A percentile compares a stretch with the other conserved stretches of the same genome.
Evolutionary conservation across 2,329 filamentous ascomycete species (phyloP).

Genomic region (Hypoxylon sp.): DNA sequence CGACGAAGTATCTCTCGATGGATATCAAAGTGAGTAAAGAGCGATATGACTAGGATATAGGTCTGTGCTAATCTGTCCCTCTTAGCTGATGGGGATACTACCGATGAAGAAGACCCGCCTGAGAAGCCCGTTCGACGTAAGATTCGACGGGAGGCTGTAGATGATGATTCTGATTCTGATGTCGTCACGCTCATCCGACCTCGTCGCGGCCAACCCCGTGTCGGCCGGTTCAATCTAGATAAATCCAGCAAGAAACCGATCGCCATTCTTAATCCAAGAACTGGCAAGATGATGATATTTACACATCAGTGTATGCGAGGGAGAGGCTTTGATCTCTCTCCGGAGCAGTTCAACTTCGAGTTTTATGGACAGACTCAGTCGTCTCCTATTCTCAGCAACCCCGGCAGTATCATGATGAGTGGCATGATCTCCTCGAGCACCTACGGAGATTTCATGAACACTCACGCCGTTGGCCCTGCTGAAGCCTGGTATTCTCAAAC

Average conservation of each 20-base stretch:
- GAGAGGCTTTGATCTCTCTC: conserved; percentile 65
- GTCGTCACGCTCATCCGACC: conserved; percentile 63
- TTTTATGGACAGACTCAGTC: conserved; percentile 60
- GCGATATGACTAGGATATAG: conserved; percentile 38
- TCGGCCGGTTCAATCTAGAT: conserved; percentile 70
- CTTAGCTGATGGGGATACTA: conserved; percentile 73
- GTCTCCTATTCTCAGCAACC: conserved; percentile 75
- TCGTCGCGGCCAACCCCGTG: conserved; percentile 67
- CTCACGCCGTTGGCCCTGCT: conserved; percentile 78
- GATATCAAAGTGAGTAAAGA: conserved; percentile 71
- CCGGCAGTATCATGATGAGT: conserved; percentile 84
- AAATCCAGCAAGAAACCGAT: conserved; percentile 70
- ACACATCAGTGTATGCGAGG: conserved; percentile 66
- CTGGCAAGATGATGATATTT: conserved; percentile 75
- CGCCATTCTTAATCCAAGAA: conserved; percentile 70
- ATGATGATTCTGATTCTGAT: conserved; percentile 66
- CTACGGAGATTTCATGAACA: conserved; percentile 71
- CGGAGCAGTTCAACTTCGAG: conserved; percentile 68
- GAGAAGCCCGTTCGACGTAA: conserved; percentile 66
- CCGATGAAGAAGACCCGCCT: conserved; percentile 70
- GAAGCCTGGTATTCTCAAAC: conserved; percentile 83
- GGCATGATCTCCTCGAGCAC: conserved; percentile 74
- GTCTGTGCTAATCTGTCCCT: conserved; percentile 58
- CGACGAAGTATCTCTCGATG: conserved; percentile 65
- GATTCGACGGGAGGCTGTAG: conserved; percentile 59